Conservation (phyloP, 768 basidiomycete genomes). For the Paxillus ammoniavirescens region DNA sequence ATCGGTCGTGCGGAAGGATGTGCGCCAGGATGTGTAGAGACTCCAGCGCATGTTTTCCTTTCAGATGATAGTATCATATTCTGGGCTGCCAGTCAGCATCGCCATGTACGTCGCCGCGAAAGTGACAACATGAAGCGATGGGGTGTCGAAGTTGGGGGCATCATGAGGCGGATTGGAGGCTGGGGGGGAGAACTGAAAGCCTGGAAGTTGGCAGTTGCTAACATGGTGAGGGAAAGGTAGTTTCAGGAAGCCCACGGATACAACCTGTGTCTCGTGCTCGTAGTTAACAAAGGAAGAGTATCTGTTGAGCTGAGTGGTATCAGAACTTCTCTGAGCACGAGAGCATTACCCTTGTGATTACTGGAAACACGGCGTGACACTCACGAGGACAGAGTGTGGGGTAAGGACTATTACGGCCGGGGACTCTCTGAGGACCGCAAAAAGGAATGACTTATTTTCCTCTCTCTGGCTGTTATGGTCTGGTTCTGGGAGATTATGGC, state of each 20-base stretch:
- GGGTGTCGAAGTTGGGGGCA: slow-evolving; percentile 32
- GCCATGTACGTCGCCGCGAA: slow-evolving; percentile 25
- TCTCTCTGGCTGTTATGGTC: too few species aligned
- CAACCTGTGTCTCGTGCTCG: neutral
- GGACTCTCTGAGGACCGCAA: too few species aligned
- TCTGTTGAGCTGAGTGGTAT: too few species aligned
- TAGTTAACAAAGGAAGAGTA: neutral
- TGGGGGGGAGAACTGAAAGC: slow-evolving; percentile 42
- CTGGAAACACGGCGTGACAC: too few species aligned
- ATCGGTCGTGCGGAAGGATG: slow-evolving; percentile 37
- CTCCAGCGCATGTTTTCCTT: slow-evolving; percentile 37
- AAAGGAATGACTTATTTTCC: too few species aligned
- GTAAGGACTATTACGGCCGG: too few species aligned
- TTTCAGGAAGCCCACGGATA: neutral
- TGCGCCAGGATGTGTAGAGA: slow-evolving; percentile 47
- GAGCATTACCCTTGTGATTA: too few species aligned
- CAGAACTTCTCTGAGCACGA: too few species aligned
- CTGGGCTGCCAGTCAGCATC: slow-evolving; percentile 42
- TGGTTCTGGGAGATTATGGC: too few species aligned
- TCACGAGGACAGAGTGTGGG: too few species aligned
- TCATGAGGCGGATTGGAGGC: slow-evolving; percentile 48
- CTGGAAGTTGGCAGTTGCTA: slow-evolving; percentile 31
- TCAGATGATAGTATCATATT: slow-evolving; percentile 47
- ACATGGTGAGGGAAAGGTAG: slow-evolving; percentile 10
- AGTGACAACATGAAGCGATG: slow-evolving; percentile 29